These are phyloP conservation scores for Diaporthe ilicicola DNA, from an alignment of 2,329 filamentous ascomycete species.

Conservation along the genomic window DNA sequence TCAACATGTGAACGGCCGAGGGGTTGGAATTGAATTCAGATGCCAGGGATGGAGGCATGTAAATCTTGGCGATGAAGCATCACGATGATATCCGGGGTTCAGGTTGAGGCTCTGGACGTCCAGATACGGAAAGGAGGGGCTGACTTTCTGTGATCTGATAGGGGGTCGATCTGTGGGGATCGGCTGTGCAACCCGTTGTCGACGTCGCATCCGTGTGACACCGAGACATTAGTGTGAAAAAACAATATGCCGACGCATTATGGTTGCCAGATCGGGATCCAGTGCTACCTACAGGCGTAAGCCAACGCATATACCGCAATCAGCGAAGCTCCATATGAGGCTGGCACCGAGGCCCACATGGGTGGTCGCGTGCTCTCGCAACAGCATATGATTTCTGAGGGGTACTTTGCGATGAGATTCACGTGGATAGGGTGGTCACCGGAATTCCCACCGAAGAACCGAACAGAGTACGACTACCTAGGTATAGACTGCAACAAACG, in stretches of 20 bases:
- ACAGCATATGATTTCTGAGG: conserved; percentile 5
- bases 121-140: background rate
- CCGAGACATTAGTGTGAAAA: background rate
- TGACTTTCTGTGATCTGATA: background rate
- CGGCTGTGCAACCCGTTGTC: background rate
- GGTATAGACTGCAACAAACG: background rate
- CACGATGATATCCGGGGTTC: background rate
- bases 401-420: background rate
- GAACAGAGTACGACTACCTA: background rate
- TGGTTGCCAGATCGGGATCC: background rate
- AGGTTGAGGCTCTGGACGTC: conserved; percentile 1
- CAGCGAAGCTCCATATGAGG: background rate
- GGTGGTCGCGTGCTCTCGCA: background rate
- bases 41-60: background rate
- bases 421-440: background rate
- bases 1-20: conserved; percentile 7
- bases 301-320: conserved; percentile 1
- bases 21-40: background rate
- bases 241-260: conserved; percentile 3
- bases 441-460: background rate
- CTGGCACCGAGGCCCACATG: conserved; percentile 4
- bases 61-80: background rate
- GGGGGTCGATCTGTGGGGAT: background rate
- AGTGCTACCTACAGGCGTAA: conserved; percentile 4
- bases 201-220: conserved; percentile 9